Evolutionary conservation across 2,329 filamentous ascomycete species (phyloP).

Genomic region (Chrysosporium keratinophilum): DNA sequence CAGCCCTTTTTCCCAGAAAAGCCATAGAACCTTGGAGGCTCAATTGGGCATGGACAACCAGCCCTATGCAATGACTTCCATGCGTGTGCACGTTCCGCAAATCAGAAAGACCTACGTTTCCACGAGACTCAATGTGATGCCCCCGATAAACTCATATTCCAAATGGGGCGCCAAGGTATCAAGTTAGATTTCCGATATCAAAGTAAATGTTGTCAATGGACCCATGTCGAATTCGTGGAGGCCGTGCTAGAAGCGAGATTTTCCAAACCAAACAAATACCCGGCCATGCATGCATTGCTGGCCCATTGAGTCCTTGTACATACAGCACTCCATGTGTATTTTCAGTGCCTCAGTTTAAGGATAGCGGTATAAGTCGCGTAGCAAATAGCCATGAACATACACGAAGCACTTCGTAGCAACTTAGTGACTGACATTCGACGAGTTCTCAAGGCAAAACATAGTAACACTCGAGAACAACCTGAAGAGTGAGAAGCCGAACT

Average conservation of each 20-base stretch:
- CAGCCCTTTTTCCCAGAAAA: background rate
- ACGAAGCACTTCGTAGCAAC: too few relatives aligned
- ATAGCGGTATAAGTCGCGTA: too few relatives aligned
- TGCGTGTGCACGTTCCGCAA: conserved; percentile 9
- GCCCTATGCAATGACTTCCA: background rate
- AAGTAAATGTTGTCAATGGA: background rate
- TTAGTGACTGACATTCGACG: too few relatives aligned
- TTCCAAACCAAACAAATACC: background rate
- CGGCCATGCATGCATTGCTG: background rate
- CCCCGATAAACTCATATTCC: background rate
- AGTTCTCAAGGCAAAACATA: too few relatives aligned
- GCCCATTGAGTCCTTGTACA: background rate
- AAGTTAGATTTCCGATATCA: background rate
- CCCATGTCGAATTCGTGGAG: background rate
- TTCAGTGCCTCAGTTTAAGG: too few relatives aligned
- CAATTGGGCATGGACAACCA: background rate
- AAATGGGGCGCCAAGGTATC: background rate
- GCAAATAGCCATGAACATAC: too few relatives aligned
- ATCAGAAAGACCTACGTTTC: background rate
- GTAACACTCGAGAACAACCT: too few relatives aligned
- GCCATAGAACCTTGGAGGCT: background rate
- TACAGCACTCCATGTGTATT: too few relatives aligned
- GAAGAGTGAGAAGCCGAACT: too few relatives aligned
- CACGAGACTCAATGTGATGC: background rate
- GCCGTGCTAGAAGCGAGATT: background rate